Evolutionary conservation across 2,329 filamentous ascomycete genomes (phyloP), one percentile per base, ranked within the genome.

Genomic region (Aspergillus alliaceus): DNA sequence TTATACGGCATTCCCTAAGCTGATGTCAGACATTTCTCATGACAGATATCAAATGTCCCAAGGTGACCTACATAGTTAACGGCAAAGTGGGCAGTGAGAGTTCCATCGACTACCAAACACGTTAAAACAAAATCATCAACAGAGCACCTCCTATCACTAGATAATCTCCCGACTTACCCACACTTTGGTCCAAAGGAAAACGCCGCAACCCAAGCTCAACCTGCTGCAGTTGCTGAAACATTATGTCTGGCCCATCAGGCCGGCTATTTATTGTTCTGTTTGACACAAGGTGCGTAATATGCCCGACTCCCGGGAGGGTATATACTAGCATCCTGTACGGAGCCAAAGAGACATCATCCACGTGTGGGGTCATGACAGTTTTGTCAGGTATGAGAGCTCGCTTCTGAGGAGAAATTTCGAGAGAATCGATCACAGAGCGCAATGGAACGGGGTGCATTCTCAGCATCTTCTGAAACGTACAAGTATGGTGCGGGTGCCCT

Each of bases 1-100:
- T 86, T 85, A 66, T 86, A 86, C 0, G 82, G 82, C 77, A 84
- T 82, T 3, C 84, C 84, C 73, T 81, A 34, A 20, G 29, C 14
- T 12, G 50, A 22, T 27, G 49, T 64, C 18, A 66, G 49, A 51
- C 11, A 4, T 6, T 25, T 6, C 15, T 2, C 4, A 14, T 18
- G 8, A 27, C 11, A 22, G 6, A 1, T 15, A 12, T 5, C 18
- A 15, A 11, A 18, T 5, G 1, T 20, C 9, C 20, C 25, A 12
- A 25, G 6, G n/a, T 9, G 29, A 59, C 75, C 62, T 60, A 78
- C 77, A 59, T 77, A 81, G 64, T 84, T 83, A 14, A 77, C 75
- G 0, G 72, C 67, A 59, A 82, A 83, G 39, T 83, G 79, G 1
- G 74, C 71, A 1, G 77, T 80, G 46, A 79, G 69, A 0, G 68